Conservation (phyloP, 805 yeast species). For the Ogataea parapolymorpha region DNA sequence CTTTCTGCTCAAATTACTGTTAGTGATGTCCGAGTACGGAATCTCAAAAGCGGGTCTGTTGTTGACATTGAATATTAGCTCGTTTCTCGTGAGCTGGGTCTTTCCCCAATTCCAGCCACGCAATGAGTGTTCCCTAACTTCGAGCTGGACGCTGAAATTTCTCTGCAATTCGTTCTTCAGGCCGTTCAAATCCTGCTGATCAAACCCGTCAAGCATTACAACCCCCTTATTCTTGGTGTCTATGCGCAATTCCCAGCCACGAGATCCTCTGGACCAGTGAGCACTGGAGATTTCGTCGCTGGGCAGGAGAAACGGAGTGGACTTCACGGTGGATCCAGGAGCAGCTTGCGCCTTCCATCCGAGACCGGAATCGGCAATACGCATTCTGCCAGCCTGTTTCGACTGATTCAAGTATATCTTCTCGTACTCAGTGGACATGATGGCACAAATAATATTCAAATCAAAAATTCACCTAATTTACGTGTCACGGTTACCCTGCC, state of each 20-base stretch:
- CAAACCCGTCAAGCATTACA: conserved; percentile 88
- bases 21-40: conserved; percentile 75
- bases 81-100: conserved; percentile 87
- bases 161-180: conserved; percentile 81
- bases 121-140: conserved; percentile 83
- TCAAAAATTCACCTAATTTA: conserved; percentile 2
- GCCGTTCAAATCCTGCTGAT: conserved; percentile 72
- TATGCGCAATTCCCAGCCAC: conserved; percentile 85
- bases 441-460: conserved; percentile 4
- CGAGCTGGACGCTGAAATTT: conserved; percentile 68
- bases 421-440: conserved; percentile 66
- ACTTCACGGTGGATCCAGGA: conserved; percentile 46
- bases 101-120: conserved; percentile 99
- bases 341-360: conserved; percentile 74
- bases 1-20: conserved; percentile 86
- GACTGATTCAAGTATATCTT: conserved; percentile 88
- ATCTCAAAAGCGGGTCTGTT: conserved; percentile 90
- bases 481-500: conserved; percentile 19
- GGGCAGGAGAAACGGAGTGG: conserved; percentile 84
- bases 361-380: conserved; percentile 93
- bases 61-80: conserved; percentile 78
- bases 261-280: conserved; percentile 89
- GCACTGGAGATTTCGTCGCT: conserved; percentile 76
- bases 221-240: conserved; percentile 89
- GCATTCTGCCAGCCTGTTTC: conserved; percentile 78